Percentiles rank a stretch among this genome's conserved stretches.
Evolutionary conservation across 2,329 filamentous ascomycete species (phyloP).

Genomic region (Diaporthe caulivora): DNA sequence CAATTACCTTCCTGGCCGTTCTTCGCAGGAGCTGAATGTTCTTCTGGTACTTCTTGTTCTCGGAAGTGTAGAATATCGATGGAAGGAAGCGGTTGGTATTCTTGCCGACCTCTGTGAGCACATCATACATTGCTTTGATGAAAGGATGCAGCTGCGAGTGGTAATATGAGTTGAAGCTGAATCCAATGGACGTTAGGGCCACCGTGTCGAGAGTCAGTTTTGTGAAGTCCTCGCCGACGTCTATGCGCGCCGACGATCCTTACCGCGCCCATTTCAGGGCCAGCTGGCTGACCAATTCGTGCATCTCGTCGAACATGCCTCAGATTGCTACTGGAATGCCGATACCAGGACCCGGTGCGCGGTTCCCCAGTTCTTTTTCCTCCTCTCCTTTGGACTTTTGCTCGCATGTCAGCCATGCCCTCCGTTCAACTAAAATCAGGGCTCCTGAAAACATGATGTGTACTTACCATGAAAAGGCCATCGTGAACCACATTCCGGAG

Average conservation of each 20-base stretch:
- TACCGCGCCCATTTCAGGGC: constrained; percentile 64
- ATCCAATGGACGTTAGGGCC: constrained; percentile 53
- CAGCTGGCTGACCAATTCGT: constrained; percentile 63
- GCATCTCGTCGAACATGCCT: constrained; percentile 64
- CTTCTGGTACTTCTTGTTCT: constrained; percentile 10
- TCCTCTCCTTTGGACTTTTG: constrained; percentile 40
- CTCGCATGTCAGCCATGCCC: constrained; percentile 27
- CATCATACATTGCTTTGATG: constrained; percentile 60
- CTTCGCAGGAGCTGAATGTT: not conserved
- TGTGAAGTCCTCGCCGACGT: constrained; percentile 69
- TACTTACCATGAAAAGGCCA: constrained; percentile 3
- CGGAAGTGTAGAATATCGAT: constrained; percentile 6
- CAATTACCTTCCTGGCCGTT: not conserved
- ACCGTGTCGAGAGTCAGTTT: constrained; percentile 45
- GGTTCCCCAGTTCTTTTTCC: constrained; percentile 60
- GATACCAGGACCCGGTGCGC: constrained; percentile 64
- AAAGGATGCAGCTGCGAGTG: constrained; percentile 68
- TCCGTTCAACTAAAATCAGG: not conserved
- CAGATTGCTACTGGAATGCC: constrained; percentile 65
- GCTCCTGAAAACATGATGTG: not conserved
- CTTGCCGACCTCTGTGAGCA: not conserved
- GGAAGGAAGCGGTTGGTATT: not conserved
- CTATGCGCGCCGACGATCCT: constrained; percentile 9
- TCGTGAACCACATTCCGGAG: constrained; percentile 8
- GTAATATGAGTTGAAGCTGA: constrained; percentile 72